These are phyloP conservation scores for Pseudonectria foliicola DNA, from an alignment of 2,329 filamentous ascomycete genomes.

Conservation along the genomic window DNA sequence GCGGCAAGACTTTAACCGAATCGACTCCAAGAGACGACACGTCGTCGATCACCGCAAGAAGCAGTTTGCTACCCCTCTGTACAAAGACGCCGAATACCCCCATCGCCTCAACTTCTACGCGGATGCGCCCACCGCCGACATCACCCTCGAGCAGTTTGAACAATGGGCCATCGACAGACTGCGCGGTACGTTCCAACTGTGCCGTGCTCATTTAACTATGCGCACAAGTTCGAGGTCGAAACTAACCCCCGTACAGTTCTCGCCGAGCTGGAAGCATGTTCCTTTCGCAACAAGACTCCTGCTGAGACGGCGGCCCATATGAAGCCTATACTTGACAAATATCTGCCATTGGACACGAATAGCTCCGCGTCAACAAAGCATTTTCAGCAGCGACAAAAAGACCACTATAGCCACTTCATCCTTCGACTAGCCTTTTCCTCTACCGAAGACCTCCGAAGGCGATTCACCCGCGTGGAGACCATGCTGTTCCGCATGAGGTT, in stretches of 20 bases:
- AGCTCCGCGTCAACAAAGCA: conserved; percentile 54
- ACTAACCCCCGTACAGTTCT: conserved; percentile 49
- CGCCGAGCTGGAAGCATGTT: conserved; percentile 86
- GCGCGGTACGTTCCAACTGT: conserved; percentile 54
- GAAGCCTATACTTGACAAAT: conserved; percentile 79
- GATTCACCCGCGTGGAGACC: conserved; percentile 81
- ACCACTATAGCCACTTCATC: conserved; percentile 98
- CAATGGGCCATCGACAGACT: conserved; percentile 96
- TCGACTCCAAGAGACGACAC: conserved; percentile 66
- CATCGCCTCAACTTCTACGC: conserved; percentile 89
- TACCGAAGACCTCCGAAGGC: conserved; percentile 80
- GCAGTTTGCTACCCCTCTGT: conserved; percentile 74
- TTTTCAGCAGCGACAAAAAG: conserved; percentile 74
- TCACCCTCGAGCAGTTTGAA: conserved; percentile 94
- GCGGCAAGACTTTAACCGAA: conserved; percentile 44
- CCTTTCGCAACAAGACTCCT: conserved; percentile 83
- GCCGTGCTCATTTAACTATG: no score
- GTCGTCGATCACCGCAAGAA: conserved; percentile 74
- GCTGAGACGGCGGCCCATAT: conserved; percentile 79
- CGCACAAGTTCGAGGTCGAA: no score
- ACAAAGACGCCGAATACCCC: conserved; percentile 71
- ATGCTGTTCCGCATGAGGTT: conserved; percentile 83
- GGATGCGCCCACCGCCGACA: conserved; percentile 81
- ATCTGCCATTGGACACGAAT: conserved; percentile 72
- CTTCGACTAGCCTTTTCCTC: conserved; percentile 85